Evolutionary conservation across 169 alveolate genomes (phyloP).

Genomic region (Perkinsus chesapeaki): DNA sequence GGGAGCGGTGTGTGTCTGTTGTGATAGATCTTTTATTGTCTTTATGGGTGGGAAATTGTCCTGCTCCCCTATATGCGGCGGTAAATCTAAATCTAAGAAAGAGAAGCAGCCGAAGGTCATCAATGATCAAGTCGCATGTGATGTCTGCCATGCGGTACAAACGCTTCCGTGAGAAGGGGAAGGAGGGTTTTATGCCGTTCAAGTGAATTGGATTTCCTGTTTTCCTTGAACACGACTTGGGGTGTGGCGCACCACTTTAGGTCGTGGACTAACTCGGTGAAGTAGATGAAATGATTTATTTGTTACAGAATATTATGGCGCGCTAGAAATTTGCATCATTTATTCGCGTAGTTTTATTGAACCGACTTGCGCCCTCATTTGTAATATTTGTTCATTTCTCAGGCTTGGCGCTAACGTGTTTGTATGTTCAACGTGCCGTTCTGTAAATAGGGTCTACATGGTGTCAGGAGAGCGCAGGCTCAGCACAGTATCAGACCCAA

Average conservation of each 20-base stretch:
- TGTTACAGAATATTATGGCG: too few species aligned
- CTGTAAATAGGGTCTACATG: background rate
- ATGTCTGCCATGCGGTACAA: background rate
- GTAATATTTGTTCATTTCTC: too few species aligned
- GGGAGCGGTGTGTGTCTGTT: background rate
- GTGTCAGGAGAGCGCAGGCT: background rate
- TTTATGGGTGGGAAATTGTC: background rate
- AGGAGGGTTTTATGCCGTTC: too few species aligned
- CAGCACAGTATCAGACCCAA: background rate
- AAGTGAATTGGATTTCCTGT: too few species aligned
- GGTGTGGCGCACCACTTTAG: too few species aligned
- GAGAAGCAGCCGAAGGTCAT: background rate
- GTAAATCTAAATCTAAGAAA: background rate
- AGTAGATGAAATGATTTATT: too few species aligned
- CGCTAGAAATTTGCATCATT: too few species aligned
- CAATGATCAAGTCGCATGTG: background rate
- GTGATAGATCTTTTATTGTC: too few species aligned
- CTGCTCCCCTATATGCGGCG: background rate
- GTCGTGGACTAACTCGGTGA: too few species aligned
- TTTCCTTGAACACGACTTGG: too few species aligned
- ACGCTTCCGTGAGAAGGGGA: background rate
- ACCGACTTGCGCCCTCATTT: too few species aligned
- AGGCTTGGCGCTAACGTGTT: background rate
- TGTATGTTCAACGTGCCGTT: background rate
- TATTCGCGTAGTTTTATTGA: too few species aligned